These are phyloP conservation scores for Solanum clarkiae DNA, from an alignment of 257 asterid genomes.

Conservation along the genomic window DNA sequence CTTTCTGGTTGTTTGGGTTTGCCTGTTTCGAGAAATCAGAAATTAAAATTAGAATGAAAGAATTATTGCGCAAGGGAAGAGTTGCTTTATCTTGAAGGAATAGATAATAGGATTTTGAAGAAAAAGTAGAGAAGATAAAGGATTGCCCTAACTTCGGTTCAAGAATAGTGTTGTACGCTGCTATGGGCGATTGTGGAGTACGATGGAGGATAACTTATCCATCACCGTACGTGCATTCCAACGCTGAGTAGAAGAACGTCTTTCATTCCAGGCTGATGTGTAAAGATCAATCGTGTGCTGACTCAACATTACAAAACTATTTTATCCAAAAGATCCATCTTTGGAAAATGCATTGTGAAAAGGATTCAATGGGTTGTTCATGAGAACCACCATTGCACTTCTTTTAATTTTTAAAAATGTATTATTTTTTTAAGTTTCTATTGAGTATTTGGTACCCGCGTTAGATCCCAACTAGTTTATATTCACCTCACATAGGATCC, in stretches of 20 bases:
- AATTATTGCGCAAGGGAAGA: background rate
- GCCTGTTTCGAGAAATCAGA: background rate
- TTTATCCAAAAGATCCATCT: background rate
- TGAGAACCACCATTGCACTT: background rate
- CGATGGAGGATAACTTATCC: background rate
- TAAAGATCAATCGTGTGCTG: background rate
- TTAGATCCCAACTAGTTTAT: no score
- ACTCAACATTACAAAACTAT: background rate
- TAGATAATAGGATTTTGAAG: background rate
- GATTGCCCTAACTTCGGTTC: background rate
- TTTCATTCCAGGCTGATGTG: background rate
- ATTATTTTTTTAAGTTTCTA: no score
- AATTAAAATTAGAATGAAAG: background rate
- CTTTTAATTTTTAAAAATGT: background rate
- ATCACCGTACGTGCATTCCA: background rate
- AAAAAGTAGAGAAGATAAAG: background rate
- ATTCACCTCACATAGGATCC: no score
- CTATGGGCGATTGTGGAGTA: background rate
- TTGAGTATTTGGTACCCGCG: no score
- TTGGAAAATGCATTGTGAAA: background rate
- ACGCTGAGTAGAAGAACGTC: background rate
- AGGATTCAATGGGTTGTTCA: background rate
- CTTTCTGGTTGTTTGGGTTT: background rate
- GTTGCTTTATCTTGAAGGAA: background rate
- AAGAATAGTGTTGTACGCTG: background rate